A percentile compares a stretch with the other conserved stretches of the same genome.
phyloP scores from a whole-genome alignment of 2,329 filamentous ascomycete species.

The Cryphonectria radicalis region DNA sequence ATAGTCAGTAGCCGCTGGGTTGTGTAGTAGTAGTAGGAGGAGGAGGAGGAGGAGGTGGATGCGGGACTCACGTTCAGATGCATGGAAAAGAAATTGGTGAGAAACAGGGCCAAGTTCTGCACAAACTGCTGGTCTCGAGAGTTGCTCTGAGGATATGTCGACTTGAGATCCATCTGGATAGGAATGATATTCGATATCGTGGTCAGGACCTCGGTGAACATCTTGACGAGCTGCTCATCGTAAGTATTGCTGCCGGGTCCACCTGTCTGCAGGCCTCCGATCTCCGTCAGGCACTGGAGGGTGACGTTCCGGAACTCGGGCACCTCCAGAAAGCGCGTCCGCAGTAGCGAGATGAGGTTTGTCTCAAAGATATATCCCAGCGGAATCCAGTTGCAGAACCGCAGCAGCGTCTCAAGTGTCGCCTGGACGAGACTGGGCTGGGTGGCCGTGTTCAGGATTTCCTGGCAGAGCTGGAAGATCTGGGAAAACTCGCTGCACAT shows the following conservation, averaged over 20 bases:
- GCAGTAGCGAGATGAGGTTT: constrained; percentile 89
- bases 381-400: constrained; percentile 99
- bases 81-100: constrained; percentile 95
- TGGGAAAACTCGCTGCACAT: constrained; percentile 99
- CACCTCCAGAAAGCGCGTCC: constrained; percentile 88
- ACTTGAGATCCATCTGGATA: constrained; percentile 84
- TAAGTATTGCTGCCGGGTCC: constrained; percentile 73
- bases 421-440: constrained; percentile 87
- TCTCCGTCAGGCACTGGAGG: constrained; percentile 95
- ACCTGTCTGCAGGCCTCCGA: constrained; percentile 88
- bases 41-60: neutral
- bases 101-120: constrained; percentile 92
- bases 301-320: constrained; percentile 97
- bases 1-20: constrained; percentile 28
- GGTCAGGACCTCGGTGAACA: constrained; percentile 97
- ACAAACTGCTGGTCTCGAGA: constrained; percentile 96
- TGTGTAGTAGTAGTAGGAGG: no score
- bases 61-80: constrained; percentile 72
- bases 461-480: constrained; percentile 96
- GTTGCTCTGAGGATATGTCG: constrained; percentile 89
- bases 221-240: constrained; percentile 93
- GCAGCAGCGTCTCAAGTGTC: constrained; percentile 92
- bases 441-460: constrained; percentile 88
- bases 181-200: constrained; percentile 94
- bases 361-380: constrained; percentile 99